Percentiles rank a stretch among this genome's conserved stretches.
These are phyloP conservation scores for Elongisporangium anandrum DNA, from an alignment of 352 stramenopile genomes.

Conservation along the genomic window DNA sequence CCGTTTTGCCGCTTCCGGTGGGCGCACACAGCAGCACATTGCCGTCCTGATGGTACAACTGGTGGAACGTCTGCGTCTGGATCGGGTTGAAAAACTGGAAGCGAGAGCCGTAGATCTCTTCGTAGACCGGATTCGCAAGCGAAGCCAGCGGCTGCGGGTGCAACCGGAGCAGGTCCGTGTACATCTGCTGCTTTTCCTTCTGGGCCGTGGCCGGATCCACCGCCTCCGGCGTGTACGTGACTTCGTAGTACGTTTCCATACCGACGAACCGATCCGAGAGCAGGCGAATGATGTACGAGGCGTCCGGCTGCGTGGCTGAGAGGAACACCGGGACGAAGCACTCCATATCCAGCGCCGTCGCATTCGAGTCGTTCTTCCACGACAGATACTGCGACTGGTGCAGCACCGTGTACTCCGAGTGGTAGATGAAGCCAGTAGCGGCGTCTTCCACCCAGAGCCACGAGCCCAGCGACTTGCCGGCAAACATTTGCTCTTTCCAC, in stretches of 20 bases:
- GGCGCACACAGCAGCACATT: constrained; percentile 97
- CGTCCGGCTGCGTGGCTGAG: constrained; percentile 77
- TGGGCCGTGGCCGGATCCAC: constrained; percentile 19
- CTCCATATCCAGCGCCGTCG: constrained; percentile 81
- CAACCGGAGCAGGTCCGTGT: constrained; percentile 91
- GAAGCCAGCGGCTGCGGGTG: constrained; percentile 93
- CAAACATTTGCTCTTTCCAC: constrained; percentile 61
- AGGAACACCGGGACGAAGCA: constrained; percentile 97
- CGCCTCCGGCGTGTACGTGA: constrained; percentile 50
- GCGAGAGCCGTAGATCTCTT: constrained; percentile 87
- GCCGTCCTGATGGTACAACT: constrained; percentile 95
- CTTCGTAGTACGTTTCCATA: constrained; percentile 87
- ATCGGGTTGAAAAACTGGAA: constrained; percentile 92
- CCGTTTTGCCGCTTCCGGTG: constrained; percentile 96
- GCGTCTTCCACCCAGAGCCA: constrained; percentile 99
- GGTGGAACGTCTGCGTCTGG: constrained; percentile 98
- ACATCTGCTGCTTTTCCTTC: constrained; percentile 69
- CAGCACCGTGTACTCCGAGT: constrained; percentile 90
- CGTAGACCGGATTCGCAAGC: constrained; percentile 89
- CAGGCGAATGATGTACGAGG: constrained; percentile 92
- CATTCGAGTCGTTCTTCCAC: constrained; percentile 51
- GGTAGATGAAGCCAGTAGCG: constrained; percentile 90
- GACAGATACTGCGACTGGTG: constrained; percentile 70
- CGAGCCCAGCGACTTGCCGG: constrained; percentile 71
- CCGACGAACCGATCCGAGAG: constrained; percentile 97